A percentile compares a stretch with the other conserved stretches of the same genome.
phyloP scores from a whole-genome alignment of 2,329 filamentous ascomycete genomes.

The Neofusicoccum kwambonambiense region DNA sequence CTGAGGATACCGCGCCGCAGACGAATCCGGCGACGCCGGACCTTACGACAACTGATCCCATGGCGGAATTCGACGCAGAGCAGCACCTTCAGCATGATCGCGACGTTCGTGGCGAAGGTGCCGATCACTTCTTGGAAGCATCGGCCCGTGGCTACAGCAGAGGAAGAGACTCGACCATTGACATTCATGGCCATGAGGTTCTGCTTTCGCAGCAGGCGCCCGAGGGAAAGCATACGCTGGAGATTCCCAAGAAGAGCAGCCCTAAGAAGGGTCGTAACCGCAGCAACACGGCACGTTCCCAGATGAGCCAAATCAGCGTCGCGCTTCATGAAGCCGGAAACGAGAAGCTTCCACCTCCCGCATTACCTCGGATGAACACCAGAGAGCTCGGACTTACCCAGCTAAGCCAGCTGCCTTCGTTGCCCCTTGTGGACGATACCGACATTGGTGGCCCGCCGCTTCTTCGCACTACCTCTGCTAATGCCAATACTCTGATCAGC shows the following conservation, averaged over 20 bases:
- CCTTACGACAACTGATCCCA: slow-evolving; percentile 56
- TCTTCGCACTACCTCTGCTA: slow-evolving; percentile 51
- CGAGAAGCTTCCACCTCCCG: slow-evolving; percentile 59
- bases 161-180: slow-evolving; percentile 69
- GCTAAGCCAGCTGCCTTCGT: slow-evolving; percentile 66
- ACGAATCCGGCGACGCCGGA: neutral
- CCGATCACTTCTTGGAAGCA: slow-evolving; percentile 66
- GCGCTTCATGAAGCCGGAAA: slow-evolving; percentile 35
- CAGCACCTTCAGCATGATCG: slow-evolving; percentile 62
- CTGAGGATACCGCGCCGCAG: slow-evolving; percentile 41
- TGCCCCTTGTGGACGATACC: slow-evolving; percentile 72
- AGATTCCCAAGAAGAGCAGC: slow-evolving; percentile 47
- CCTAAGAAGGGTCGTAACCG: slow-evolving; percentile 32
- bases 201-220: slow-evolving; percentile 63
- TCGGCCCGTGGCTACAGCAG: slow-evolving; percentile 55
- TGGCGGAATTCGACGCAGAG: slow-evolving; percentile 46
- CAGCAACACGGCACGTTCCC: slow-evolving; percentile 34
- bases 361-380: slow-evolving; percentile 60
- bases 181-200: slow-evolving; percentile 66
- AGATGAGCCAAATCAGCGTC: slow-evolving; percentile 30
- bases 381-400: slow-evolving; percentile 67
- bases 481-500: slow-evolving; percentile 50
- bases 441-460: slow-evolving; percentile 77
- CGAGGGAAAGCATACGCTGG: slow-evolving; percentile 58
- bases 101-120: slow-evolving; percentile 76